phyloP scores from a whole-genome alignment of 2,329 filamentous ascomycete genomes.

The Didymella segeticola region DNA sequence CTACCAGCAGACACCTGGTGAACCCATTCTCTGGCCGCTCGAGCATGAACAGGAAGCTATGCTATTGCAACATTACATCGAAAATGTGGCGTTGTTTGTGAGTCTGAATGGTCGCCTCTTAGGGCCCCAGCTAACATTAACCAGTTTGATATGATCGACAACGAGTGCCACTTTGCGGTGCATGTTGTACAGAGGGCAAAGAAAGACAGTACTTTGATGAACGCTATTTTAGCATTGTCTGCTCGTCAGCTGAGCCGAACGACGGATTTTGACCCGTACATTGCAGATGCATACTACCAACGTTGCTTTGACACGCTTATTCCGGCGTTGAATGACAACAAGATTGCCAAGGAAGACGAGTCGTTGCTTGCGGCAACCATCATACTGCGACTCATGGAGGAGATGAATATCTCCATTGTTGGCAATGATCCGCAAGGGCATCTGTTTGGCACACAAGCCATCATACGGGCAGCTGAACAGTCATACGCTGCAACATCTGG shows the following conservation, averaged over 20 bases:
- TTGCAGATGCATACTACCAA: conserved; percentile 53
- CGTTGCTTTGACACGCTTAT: conserved; percentile 51
- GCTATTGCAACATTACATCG: conserved; percentile 46
- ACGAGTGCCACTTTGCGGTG: conserved; percentile 41
- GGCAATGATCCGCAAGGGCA: conserved; percentile 48
- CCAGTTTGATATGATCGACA: conserved; percentile 48
- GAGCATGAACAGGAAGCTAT: conserved; percentile 48
- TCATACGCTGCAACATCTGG: conserved; percentile 41
- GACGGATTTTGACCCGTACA: conserved; percentile 48
- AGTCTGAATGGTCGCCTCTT: conserved; percentile 5
- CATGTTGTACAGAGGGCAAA: conserved; percentile 47
- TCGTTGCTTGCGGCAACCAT: conserved; percentile 51
- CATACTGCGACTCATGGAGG: conserved; percentile 51
- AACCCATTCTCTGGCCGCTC: conserved; percentile 44
- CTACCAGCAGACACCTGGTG: conserved; percentile 39
- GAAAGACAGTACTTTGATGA: conserved; percentile 50
- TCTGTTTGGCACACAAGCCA: conserved; percentile 48
- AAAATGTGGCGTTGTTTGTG: conserved; percentile 47
- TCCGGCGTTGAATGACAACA: conserved; percentile 49
- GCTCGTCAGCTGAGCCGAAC: conserved; percentile 53
- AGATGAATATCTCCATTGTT: conserved; percentile 50
- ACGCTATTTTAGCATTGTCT: conserved; percentile 52
- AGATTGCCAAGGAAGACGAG: conserved; percentile 50
- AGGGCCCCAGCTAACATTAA: background rate
- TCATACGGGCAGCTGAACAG: conserved; percentile 45